Evolutionary conservation across 192 early-diverging fungal genomes (phyloP).

Genomic region (Jimgerdemannia lactiflua): DNA sequence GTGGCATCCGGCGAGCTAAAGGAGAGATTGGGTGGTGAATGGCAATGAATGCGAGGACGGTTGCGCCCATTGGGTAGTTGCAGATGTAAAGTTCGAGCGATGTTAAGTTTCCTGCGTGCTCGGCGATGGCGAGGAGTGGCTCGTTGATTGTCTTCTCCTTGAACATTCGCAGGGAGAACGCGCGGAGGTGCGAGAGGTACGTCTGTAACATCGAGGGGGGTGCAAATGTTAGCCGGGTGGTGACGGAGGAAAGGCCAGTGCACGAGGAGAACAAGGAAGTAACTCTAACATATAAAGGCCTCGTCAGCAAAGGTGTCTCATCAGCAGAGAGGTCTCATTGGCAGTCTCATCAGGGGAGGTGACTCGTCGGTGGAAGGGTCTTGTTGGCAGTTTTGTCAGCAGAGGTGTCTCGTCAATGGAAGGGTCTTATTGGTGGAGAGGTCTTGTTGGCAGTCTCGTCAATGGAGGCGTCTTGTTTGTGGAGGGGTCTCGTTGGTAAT

Average conservation of each 20-base stretch:
- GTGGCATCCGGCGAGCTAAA: slow-evolving; percentile 45
- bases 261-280: no score
- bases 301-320: no score
- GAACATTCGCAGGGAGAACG: slow-evolving; percentile 27
- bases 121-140: slow-evolving; percentile 18
- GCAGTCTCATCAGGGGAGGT: no score
- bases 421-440: no score
- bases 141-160: slow-evolving; percentile 30
- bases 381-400: no score
- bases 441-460: no score
- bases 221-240: neutral
- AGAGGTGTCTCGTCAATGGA: no score
- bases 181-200: slow-evolving; percentile 15
- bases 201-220: neutral
- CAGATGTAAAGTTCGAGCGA: slow-evolving; percentile 52
- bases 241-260: neutral
- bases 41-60: slow-evolving; percentile 32
- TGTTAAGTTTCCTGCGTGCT: slow-evolving; percentile 22
- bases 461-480: no score
- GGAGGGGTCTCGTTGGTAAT: no score
- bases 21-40: slow-evolving; percentile 26
- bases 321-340: no score
- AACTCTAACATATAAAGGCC: no score
- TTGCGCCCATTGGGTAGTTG: slow-evolving; percentile 37
- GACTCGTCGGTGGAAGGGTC: no score